These are phyloP conservation scores for Aspergillus carbonarius DNA, from an alignment of 2,329 filamentous ascomycete species.

Conservation along the genomic window DNA sequence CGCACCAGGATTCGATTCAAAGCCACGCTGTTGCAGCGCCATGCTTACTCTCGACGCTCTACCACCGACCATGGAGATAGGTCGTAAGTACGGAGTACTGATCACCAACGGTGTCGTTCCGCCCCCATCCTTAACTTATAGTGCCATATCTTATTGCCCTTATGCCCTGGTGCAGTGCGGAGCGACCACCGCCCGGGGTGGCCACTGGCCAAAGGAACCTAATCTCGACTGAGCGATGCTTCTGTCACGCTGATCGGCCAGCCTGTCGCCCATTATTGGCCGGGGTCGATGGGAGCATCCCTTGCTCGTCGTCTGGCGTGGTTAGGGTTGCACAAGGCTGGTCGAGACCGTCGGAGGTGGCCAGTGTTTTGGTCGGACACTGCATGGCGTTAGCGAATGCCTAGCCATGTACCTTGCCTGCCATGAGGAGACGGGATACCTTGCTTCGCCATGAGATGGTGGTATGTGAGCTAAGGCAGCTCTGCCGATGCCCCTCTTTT, in stretches of 20 bases:
- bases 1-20: neutral
- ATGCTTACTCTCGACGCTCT: neutral
- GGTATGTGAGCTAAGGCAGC: neutral
- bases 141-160: too few relatives aligned
- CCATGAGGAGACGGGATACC: neutral
- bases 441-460: neutral
- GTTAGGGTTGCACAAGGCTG: neutral
- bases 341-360: neutral
- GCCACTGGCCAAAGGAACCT: neutral
- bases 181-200: neutral
- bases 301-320: neutral
- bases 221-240: neutral
- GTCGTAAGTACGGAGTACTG: too few relatives aligned
- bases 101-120: neutral
- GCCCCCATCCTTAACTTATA: neutral
- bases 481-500: neutral
- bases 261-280: neutral
- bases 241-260: neutral
- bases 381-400: neutral
- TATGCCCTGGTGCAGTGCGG: too few relatives aligned
- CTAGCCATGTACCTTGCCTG: neutral
- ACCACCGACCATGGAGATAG: too few relatives aligned
- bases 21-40: neutral
- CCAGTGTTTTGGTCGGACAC: neutral
- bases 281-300: neutral